Conservation (phyloP, 2,329 filamentous ascomycete species). For the Colletotrichum echinochloae region DNA sequence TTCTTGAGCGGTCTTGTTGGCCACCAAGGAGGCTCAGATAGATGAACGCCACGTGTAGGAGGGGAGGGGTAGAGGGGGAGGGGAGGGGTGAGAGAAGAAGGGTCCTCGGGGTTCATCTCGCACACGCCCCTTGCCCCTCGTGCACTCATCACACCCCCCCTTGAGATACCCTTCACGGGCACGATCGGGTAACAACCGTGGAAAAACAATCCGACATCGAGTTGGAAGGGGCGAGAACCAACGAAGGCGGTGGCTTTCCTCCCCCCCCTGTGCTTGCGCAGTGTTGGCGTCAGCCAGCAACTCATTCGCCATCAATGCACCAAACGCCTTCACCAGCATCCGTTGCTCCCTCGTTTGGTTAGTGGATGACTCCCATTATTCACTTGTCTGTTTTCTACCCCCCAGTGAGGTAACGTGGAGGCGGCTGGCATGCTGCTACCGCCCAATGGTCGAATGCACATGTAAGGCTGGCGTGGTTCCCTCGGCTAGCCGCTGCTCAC, state of each 20-base stretch:
- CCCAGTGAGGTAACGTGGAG: slow-evolving; percentile 3
- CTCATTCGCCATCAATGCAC: neutral
- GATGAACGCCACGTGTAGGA: slow-evolving; percentile 27
- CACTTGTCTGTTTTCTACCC: too few relatives aligned
- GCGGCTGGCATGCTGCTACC: slow-evolving; percentile 14
- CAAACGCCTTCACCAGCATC: neutral
- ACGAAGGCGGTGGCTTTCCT: slow-evolving; percentile 4
- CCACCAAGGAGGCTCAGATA: slow-evolving; percentile 31
- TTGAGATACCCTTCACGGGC: neutral
- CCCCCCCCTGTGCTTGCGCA: slow-evolving; percentile 20
- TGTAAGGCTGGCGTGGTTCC: slow-evolving; percentile 35
- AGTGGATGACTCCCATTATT: too few relatives aligned
- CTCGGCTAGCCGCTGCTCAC: neutral
- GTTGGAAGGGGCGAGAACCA: slow-evolving; percentile 2
- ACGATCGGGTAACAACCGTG: neutral
- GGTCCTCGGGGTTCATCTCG: slow-evolving; percentile 8
- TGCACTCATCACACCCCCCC: neutral
- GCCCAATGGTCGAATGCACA: slow-evolving; percentile 3
- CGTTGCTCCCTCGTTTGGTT: too few relatives aligned
- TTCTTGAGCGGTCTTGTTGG: slow-evolving; percentile 13
- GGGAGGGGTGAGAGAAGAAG: slow-evolving; percentile 14
- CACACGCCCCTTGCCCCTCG: neutral
- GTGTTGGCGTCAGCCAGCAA: slow-evolving; percentile 27
- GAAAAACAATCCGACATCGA: neutral
- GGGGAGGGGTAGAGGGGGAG: neutral